Conservation (phyloP, 2,329 filamentous ascomycete genomes). For the Fusarium sp. region DNA sequence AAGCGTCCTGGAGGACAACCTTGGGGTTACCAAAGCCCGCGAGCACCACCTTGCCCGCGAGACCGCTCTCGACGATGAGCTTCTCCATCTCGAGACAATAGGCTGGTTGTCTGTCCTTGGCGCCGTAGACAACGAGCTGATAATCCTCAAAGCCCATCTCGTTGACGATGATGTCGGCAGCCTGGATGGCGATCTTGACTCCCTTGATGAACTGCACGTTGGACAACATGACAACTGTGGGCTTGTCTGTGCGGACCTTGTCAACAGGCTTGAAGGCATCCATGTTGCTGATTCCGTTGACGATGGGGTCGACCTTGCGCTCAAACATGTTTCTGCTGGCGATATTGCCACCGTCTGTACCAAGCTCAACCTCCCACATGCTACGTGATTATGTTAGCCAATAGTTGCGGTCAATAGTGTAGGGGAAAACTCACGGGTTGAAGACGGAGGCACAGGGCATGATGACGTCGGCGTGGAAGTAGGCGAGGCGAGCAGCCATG, state of each 20-base stretch:
- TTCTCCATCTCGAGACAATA: constrained; percentile 36
- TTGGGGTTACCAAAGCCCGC: constrained; percentile 33
- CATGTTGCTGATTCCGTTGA: constrained; percentile 36
- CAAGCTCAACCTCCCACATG: constrained; percentile 35
- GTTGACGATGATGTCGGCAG: constrained; percentile 33
- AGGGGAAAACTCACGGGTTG: constrained; percentile 24
- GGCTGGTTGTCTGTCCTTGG: constrained; percentile 31
- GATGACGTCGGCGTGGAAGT: constrained; percentile 35
- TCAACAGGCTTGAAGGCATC: constrained; percentile 30
- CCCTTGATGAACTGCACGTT: constrained; percentile 36
- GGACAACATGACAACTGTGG: constrained; percentile 34
- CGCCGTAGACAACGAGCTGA: constrained; percentile 30
- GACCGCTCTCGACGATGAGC: constrained; percentile 22
- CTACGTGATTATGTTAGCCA: background rate
- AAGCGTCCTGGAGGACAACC: constrained; percentile 31
- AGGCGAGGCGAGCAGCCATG: constrained; percentile 30
- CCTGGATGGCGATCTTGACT: constrained; percentile 30
- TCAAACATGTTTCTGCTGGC: constrained; percentile 27
- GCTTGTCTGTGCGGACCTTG: constrained; percentile 30
- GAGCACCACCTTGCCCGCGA: constrained; percentile 22
- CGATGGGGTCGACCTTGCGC: constrained; percentile 33
- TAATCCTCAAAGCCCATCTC: constrained; percentile 30
- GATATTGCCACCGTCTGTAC: constrained; percentile 25
- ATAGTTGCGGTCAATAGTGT: background rate
- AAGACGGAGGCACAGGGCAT: constrained; percentile 35